Evolutionary conservation across 305 asterid genomes (phyloP), one percentile per base, ranked within the genome.

Genomic region (Fraxinus xanthoxyloides): DNA sequence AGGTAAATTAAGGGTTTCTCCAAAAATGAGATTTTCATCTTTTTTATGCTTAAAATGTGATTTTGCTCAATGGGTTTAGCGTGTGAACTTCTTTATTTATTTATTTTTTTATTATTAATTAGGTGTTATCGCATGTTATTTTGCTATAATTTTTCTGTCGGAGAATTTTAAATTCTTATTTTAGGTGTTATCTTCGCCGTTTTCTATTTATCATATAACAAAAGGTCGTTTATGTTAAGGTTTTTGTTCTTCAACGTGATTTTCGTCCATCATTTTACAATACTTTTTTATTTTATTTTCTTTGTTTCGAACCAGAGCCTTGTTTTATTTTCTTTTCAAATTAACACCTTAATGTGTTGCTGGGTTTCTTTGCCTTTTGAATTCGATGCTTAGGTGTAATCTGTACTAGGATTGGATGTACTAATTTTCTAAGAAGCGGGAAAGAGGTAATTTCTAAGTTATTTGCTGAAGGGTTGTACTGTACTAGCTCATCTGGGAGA

Each of bases 1-100:
- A 79, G 96, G 98, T 91, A 3, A 81, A 76, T 80, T 46, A n/a
- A 31, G 23, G 21, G 31, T 83, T 54, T 23, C 30, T 31, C 74
- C 21, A 30, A 69, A 69, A 24, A 2, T 13, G 4, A 1, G 5
- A 1, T 26, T 72, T 56, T 32, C 77, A 21, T 63, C 69, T 30
- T 36, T 8, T 46, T 9, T 74, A 31, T n/a, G 72, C 13, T 56
- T 46, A 8, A 56, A 51, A 56, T 23, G 85, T 34, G 26, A 54
- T 85, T 77, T 70, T 84, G 56, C 40, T 23, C 9, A 36, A 2
- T 40, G 77, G 78, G 63, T 72, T 72, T 65, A 7, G 31, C 30
- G 10, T 48, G 17, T 17, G 31, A 19, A 8, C 8, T 36, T 36
- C 9, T 38, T 15, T 56, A 23, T 15, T 23, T 51, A n/a, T n/a